A percentile compares a stretch with the other conserved stretches of the same genome.
Conservation (phyloP, 176 grass and related monocot species). For the Melocanna baccifera region DNA sequence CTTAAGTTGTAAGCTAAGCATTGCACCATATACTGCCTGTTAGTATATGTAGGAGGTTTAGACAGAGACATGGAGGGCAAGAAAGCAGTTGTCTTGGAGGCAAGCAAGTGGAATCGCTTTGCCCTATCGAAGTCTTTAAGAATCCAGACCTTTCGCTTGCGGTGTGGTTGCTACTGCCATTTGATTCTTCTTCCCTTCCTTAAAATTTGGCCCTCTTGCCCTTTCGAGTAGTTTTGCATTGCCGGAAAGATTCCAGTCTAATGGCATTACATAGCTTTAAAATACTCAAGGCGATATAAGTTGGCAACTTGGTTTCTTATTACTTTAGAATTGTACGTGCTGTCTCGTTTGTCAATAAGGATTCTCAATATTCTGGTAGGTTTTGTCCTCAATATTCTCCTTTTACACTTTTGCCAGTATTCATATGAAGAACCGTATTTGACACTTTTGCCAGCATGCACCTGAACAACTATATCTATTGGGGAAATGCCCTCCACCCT, state of each 20-base stretch:
- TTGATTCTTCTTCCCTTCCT: constrained; percentile 12
- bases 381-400: background rate
- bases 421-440: background rate
- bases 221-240: background rate
- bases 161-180: background rate
- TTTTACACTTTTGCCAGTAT: background rate
- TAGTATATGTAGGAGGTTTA: background rate
- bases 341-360: background rate
- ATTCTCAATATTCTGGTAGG: background rate
- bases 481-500: too few relatives aligned
- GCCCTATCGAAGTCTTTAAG: constrained; percentile 33
- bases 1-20: constrained; percentile 32
- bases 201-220: background rate
- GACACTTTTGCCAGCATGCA: background rate
- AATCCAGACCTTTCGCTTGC: constrained; percentile 40
- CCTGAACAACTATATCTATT: background rate
- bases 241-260: background rate
- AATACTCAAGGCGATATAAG: background rate
- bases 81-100: constrained; percentile 28
- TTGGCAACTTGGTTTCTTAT: background rate
- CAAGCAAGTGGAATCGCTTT: constrained; percentile 55
- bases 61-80: constrained; percentile 3
- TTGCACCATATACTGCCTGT: background rate
- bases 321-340: background rate
- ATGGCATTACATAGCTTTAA: background rate